These are phyloP conservation scores for Acanthamoeba culbertsoni DNA, from an alignment of 208 protist genomes.

Conservation along the genomic window DNA sequence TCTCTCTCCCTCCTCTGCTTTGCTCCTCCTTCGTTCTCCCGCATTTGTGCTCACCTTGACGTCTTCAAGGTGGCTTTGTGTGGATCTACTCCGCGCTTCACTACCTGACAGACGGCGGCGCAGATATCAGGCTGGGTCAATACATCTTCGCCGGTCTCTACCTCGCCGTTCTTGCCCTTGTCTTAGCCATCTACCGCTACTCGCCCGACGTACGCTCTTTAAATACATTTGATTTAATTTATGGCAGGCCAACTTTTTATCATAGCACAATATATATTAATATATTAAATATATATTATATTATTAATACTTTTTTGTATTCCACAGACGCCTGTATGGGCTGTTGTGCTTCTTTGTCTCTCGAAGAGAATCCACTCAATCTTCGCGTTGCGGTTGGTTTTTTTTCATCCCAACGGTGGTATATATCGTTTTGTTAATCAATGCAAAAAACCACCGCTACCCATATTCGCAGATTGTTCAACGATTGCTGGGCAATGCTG, in stretches of 20 bases:
- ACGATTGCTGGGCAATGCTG: constrained; percentile 84
- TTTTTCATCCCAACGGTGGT: no score
- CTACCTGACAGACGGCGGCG: constrained; percentile 75
- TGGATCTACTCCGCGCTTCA: constrained; percentile 80
- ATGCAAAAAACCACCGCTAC: no score
- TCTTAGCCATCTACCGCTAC: constrained; percentile 74
- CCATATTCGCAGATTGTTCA: constrained; percentile 83
- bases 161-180: constrained; percentile 66
- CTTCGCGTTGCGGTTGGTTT: constrained; percentile 61
- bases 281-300: neutral
- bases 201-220: neutral
- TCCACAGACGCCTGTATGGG: constrained; percentile 63
- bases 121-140: constrained; percentile 79
- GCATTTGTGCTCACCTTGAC: no score
- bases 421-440: constrained; percentile 70
- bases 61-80: constrained; percentile 85
- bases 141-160: constrained; percentile 80
- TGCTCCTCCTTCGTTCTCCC: neutral
- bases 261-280: no score
- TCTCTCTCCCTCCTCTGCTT: neutral
- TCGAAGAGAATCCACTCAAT: constrained; percentile 86
- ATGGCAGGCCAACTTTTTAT: no score
- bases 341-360: constrained; percentile 74
- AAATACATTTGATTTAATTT: no score
- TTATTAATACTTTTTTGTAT: neutral